phyloP scores from a whole-genome alignment of 163 green algal species.

The Chloroidium sp. region DNA sequence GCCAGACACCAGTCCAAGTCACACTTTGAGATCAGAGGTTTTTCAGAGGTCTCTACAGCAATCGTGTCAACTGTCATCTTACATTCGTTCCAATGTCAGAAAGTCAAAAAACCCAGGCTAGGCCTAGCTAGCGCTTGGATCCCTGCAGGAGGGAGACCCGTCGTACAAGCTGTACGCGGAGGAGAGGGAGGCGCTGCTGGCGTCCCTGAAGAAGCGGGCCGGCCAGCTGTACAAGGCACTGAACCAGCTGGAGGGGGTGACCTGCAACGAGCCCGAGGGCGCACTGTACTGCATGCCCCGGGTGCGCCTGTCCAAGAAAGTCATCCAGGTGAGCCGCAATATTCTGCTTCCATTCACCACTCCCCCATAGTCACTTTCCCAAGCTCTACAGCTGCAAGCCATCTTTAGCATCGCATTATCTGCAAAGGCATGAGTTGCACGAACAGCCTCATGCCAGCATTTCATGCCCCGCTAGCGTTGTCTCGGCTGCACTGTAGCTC shows the following conservation, averaged over 20 bases:
- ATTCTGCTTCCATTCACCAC: too few relatives aligned
- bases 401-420: too few relatives aligned
- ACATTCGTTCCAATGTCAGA: not conserved
- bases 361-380: too few relatives aligned
- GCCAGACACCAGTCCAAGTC: too few relatives aligned
- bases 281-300: slow-evolving; percentile 92
- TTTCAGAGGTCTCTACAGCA: too few relatives aligned
- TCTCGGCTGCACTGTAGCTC: too few relatives aligned
- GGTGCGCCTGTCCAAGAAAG: slow-evolving; percentile 69
- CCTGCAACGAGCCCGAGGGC: slow-evolving; percentile 89
- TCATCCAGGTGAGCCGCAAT: slow-evolving; percentile 31
- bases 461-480: too few relatives aligned
- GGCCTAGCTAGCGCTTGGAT: not conserved
- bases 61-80: not conserved
- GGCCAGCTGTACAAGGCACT: slow-evolving; percentile 50
- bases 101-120: not conserved
- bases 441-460: too few relatives aligned
- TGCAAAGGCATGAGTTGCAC: too few relatives aligned
- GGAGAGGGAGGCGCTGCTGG: slow-evolving; percentile 52
- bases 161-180: slow-evolving; percentile 53
- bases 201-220: slow-evolving; percentile 47
- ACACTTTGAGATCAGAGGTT: not conserved
- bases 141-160: slow-evolving; percentile 28
- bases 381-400: too few relatives aligned
- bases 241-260: slow-evolving; percentile 83